Conservation (phyloP, 306 rosid genomes). For the Hippophae rhamnoides region DNA sequence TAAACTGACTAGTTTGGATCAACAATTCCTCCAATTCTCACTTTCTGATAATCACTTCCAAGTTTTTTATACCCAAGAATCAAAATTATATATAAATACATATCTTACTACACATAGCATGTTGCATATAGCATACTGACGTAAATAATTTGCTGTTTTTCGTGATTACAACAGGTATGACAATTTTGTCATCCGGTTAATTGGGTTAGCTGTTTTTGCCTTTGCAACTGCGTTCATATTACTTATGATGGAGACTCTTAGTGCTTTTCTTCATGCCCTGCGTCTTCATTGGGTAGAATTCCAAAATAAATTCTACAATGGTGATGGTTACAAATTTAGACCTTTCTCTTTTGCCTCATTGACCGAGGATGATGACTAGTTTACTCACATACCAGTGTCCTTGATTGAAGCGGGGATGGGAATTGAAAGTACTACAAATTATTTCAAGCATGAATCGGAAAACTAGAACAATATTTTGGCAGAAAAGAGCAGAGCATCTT, state of each 20-base stretch:
- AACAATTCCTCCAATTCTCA: too few species aligned
- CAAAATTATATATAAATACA: too few species aligned
- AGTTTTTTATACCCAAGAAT: too few species aligned
- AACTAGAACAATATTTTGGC: constrained; percentile 17
- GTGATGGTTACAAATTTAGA: constrained; percentile 92
- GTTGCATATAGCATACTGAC: too few species aligned
- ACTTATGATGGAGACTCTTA: constrained; percentile 96
- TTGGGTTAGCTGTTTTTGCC: constrained; percentile 85
- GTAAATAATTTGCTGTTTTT: constrained; percentile 13
- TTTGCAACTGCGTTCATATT: constrained; percentile 96
- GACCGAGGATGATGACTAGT: constrained; percentile 76
- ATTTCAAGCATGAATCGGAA: constrained; percentile 8
- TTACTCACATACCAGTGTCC: constrained; percentile 6
- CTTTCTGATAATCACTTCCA: too few species aligned
- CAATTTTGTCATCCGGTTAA: constrained; percentile 63
- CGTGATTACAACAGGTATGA: constrained; percentile 59
- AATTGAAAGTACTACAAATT: background rate
- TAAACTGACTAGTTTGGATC: too few species aligned
- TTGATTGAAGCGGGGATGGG: constrained; percentile 15
- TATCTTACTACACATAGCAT: too few species aligned
- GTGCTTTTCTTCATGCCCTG: constrained; percentile 98
- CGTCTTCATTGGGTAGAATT: constrained; percentile 99
- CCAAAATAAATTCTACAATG: constrained; percentile 89
- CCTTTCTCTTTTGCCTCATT: constrained; percentile 82
- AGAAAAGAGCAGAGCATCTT: constrained; percentile 12